phyloP scores from a whole-genome alignment of 1,284 basidiomycete species.

The Kalmanozyma brasiliensis region DNA sequence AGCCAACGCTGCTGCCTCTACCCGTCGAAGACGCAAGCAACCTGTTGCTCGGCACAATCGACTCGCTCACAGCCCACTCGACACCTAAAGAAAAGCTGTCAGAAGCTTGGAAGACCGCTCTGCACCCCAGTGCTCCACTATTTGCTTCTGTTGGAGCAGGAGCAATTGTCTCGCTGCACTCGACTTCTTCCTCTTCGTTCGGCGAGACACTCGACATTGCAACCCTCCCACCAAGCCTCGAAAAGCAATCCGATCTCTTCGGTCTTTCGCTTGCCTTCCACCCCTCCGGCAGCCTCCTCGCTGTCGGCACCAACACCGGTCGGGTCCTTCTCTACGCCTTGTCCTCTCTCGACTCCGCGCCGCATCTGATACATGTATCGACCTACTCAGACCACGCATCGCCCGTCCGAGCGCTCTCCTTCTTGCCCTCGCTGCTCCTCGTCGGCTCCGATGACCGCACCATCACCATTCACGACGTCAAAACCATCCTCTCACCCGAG shows the following conservation, averaged over 20 bases:
- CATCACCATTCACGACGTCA: constrained; percentile 38
- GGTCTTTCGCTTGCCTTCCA: constrained; percentile 35
- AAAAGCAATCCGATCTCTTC: constrained; percentile 24
- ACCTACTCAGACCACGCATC: constrained; percentile 34
- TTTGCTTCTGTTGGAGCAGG: constrained; percentile 38
- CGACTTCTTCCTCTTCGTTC: constrained; percentile 2
- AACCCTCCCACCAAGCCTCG: neutral
- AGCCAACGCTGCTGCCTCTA: constrained; percentile 12
- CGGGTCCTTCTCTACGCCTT: constrained; percentile 33
- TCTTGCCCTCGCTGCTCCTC: constrained; percentile 22
- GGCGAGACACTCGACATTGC: constrained; percentile 12
- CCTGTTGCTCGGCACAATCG: constrained; percentile 9
- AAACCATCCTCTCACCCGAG: constrained; percentile 8
- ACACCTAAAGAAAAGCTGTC: constrained; percentile 16
- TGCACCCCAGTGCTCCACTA: constrained; percentile 18
- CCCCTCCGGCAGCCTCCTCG: constrained; percentile 6
- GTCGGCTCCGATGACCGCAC: constrained; percentile 40
- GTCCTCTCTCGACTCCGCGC: neutral
- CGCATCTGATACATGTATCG: neutral
- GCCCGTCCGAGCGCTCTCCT: constrained; percentile 33
- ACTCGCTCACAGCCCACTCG: constrained; percentile 10
- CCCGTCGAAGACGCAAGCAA: constrained; percentile 14
- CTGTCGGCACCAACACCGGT: constrained; percentile 27
- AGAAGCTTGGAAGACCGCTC: constrained; percentile 36
- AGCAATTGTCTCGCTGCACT: constrained; percentile 23